A percentile compares a stretch with the other conserved stretches of the same genome.
These are phyloP conservation scores for Aspergillaceae sp. DNA, from an alignment of 2,329 filamentous ascomycete genomes.

Conservation along the genomic window DNA sequence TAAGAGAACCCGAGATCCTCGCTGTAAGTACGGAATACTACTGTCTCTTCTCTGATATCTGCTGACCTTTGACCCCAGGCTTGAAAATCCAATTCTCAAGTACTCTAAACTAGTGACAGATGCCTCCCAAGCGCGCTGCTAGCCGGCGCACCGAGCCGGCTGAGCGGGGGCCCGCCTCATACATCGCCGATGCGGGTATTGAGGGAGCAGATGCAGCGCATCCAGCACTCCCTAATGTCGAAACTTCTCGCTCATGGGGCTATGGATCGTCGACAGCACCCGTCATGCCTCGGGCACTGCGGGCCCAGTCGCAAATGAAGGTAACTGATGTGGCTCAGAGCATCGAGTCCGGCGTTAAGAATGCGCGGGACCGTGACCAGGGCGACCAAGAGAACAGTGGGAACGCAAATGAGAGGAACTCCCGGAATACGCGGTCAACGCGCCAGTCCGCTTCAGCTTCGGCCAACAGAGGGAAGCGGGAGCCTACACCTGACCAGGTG, in stretches of 20 bases:
- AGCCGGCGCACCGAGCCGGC: conserved; percentile 10
- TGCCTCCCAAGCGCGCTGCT: conserved; percentile 19
- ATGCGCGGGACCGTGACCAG: conserved; percentile 14
- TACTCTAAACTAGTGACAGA: conserved; percentile 1
- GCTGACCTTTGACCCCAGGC: no score
- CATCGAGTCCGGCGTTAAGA: conserved; percentile 24
- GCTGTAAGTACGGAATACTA: no score
- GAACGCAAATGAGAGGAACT: conserved; percentile 1
- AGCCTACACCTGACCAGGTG: conserved; percentile 27
- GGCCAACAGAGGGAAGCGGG: conserved; percentile 15
- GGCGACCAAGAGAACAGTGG: conserved; percentile 14
- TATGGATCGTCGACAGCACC: conserved; percentile 32
- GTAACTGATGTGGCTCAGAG: conserved; percentile 24
- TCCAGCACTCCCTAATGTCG: conserved; percentile 8
- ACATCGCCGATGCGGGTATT: conserved; percentile 6
- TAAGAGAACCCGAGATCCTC: no score
- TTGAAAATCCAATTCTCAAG: no score
- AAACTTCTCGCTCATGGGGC: conserved; percentile 26
- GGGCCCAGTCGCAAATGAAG: conserved; percentile 21
- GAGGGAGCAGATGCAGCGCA: no score
- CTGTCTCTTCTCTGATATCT: no score
- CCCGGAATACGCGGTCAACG: conserved; percentile 9
- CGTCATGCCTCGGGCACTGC: conserved; percentile 26
- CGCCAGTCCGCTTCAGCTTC: conserved; percentile 8
- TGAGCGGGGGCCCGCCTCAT: conserved; percentile 5